Base-by-base conservation (phyloP, 1,284 basidiomycete species). In the Cerioporus squamosus region DNA sequence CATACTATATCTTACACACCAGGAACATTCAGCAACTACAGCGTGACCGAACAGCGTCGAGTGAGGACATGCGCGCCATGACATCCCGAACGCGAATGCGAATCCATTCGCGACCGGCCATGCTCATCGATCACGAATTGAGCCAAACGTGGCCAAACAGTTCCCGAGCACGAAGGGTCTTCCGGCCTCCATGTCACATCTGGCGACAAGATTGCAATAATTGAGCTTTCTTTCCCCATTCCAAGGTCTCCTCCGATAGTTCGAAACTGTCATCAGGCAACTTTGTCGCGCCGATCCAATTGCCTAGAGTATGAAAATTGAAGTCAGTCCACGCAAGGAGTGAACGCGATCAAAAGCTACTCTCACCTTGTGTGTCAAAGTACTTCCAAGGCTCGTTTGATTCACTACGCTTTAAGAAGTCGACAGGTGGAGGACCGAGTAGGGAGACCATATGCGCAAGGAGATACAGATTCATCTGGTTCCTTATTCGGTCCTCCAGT, bases 361-460 rank as follows among this genome's bases (percentile, higher is more conserved):
- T 14, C 58, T 50, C 54, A 61, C 64, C 64, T 40, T 53, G 53
- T 44, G 44, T 48, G 47, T 65, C 53, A 24, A 63, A 63, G 49
- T 56, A 65, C 42, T 59, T 31, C 55, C 55, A 63, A 7, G 50
- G 43, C 18, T 57, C 52, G 17, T 51, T 56, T 4, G 50, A 51
- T 26, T 44, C 36, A 43, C 59, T 59, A 44, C 61, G 59, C 54
- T 47, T 50, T 23, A 64, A 38, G 49, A 66, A 57, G 36, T 66
- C 53, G 39, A 44, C 36, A 22, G 67, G 66, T 29, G 67, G 68
- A 24, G 56, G 64, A 15, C 67, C 68, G 22, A 70, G 62, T 52
- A 70, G 40, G 22, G 67, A 61, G 36, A 70, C 56, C 66, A 70
- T 70, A 23, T 68, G 62, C 24, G 67, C 67, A 44, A 70, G 47